A percentile compares a stretch with the other conserved stretches of the same genome.
Conservation (phyloP, 306 rosid genomes). For the Prunus armeniaca region DNA sequence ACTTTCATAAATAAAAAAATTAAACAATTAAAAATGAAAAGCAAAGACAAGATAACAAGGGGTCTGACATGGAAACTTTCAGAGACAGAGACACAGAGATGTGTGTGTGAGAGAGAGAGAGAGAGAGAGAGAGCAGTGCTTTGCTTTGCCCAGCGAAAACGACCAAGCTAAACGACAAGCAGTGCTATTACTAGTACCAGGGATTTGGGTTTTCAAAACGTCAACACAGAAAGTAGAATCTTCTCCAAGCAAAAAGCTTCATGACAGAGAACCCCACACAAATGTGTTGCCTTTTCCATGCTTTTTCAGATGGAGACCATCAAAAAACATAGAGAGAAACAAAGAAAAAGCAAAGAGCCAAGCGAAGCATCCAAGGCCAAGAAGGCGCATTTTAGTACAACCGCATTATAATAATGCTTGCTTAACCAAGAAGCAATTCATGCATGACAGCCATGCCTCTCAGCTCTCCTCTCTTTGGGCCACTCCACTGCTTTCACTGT, state of each 20-base stretch:
- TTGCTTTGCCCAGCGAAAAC: constrained; percentile 13
- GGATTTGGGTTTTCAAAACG: constrained; percentile 22
- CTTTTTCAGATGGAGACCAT: constrained; percentile 24
- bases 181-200: background rate
- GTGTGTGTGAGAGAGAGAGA: background rate
- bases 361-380: constrained; percentile 50
- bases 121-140: constrained; percentile 6
- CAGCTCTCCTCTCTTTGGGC: background rate
- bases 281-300: constrained; percentile 13
- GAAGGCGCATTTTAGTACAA: constrained; percentile 22
- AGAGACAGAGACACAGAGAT: constrained; percentile 8
- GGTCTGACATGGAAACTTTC: constrained; percentile 37
- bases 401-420: background rate
- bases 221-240: constrained; percentile 31
- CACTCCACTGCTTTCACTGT: constrained; percentile 2
- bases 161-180: constrained; percentile 1
- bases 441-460: too few relatives aligned
- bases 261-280: constrained; percentile 1
- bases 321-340: background rate
- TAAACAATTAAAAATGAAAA: background rate
- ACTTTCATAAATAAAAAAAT: background rate
- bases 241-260: constrained; percentile 20
- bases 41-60: constrained; percentile 20
- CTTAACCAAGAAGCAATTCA: constrained; percentile 5
- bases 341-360: background rate